These are phyloP conservation scores for Lactifluus echinatus DNA, from an alignment of 768 basidiomycete species.

Conservation along the genomic window DNA sequence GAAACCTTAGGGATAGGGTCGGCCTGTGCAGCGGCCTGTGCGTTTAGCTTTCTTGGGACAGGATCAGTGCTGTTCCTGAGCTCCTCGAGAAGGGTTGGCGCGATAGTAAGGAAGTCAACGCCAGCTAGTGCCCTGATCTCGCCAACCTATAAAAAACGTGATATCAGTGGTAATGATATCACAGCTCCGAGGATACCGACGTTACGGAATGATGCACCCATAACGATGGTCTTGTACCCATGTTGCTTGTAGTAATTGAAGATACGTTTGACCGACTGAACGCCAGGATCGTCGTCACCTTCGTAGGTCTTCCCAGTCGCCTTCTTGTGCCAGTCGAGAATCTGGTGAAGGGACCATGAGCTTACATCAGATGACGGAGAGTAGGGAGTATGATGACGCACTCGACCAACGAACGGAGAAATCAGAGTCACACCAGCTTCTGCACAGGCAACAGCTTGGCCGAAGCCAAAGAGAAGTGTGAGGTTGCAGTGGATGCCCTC, in stretches of 20 bases:
- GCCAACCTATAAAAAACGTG: constrained; percentile 42
- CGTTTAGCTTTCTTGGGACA: constrained; percentile 81
- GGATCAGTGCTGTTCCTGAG: constrained; percentile 70
- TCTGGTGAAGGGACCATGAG: constrained; percentile 39
- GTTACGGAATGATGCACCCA: constrained; percentile 99
- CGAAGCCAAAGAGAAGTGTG: constrained; percentile 97
- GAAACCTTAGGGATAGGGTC: constrained; percentile 70
- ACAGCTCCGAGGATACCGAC: constrained; percentile 35
- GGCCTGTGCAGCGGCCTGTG: constrained; percentile 47
- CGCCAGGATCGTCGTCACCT: constrained; percentile 92
- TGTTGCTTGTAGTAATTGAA: constrained; percentile 99
- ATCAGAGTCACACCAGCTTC: constrained; percentile 98
- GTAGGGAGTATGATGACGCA: constrained; percentile 35
- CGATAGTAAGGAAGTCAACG: constrained; percentile 95
- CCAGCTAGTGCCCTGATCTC: constrained; percentile 95
- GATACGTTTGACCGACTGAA: constrained; percentile 90
- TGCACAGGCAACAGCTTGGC: constrained; percentile 96
- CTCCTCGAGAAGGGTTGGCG: constrained; percentile 85
- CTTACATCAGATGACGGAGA: constrained; percentile 7
- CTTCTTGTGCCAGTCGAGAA: constrained; percentile 99
- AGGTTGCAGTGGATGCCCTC: constrained; percentile 98
- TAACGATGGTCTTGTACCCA: constrained; percentile 97
- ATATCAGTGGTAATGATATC: background rate
- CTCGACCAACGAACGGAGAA: constrained; percentile 98
- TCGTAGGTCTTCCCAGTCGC: constrained; percentile 77